A percentile compares a stretch with the other conserved stretches of the same genome.
phyloP scores from a whole-genome alignment of 2,329 filamentous ascomycete genomes.

The Paraphaeosphaeria minitans region DNA sequence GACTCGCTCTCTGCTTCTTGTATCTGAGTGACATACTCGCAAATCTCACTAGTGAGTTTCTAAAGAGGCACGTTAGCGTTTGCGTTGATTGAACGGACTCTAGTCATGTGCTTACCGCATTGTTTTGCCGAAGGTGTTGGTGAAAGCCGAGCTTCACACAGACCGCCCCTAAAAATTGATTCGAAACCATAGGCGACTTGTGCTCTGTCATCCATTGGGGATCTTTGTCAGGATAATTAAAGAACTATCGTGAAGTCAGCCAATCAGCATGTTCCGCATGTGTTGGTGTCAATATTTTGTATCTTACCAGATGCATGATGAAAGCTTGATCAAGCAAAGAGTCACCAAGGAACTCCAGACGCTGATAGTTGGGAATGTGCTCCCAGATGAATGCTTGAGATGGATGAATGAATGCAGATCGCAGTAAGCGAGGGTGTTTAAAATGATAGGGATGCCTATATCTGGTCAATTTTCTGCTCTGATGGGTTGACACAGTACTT shows the following conservation, averaged over 20 bases:
- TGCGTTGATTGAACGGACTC: background rate
- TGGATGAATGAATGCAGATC: slow-evolving; percentile 86
- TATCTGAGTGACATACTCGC: slow-evolving; percentile 63
- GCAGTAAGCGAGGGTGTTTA: slow-evolving; percentile 73
- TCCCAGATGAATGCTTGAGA: slow-evolving; percentile 78
- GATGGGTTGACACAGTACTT: background rate
- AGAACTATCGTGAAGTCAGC: slow-evolving; percentile 54
- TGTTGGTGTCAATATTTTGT: too few species aligned
- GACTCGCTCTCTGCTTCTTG: slow-evolving; percentile 57
- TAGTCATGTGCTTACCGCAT: slow-evolving; percentile 38
- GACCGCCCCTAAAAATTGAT: slow-evolving; percentile 86
- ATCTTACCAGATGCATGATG: slow-evolving; percentile 69
- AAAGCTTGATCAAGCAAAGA: slow-evolving; percentile 84
- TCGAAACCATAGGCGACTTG: slow-evolving; percentile 99
- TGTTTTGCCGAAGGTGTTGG: slow-evolving; percentile 65
- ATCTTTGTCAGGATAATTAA: slow-evolving; percentile 75
- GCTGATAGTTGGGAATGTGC: slow-evolving; percentile 84
- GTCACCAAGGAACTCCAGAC: slow-evolving; percentile 91
- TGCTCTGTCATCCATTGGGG: slow-evolving; percentile 98
- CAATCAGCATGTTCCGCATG: too few species aligned
- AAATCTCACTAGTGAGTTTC: slow-evolving; percentile 57
- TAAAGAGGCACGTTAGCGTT: background rate
- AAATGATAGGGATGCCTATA: slow-evolving; percentile 66
- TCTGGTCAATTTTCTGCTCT: background rate
- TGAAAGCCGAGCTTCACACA: slow-evolving; percentile 80